Conservation (phyloP, 768 basidiomycete genomes). For the Lenzites betulinus region DNA sequence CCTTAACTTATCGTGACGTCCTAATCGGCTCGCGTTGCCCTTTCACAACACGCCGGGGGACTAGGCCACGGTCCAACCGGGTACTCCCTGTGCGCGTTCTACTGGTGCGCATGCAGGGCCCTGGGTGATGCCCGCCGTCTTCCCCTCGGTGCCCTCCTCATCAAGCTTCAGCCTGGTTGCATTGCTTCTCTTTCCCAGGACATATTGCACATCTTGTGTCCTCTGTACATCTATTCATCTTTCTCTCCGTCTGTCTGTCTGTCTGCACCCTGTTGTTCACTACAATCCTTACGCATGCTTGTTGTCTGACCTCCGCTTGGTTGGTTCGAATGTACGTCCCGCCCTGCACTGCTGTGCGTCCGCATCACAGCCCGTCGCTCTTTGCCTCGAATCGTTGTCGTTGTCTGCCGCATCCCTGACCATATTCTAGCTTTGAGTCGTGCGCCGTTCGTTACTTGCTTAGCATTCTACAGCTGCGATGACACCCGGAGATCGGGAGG, state of each 20-base stretch:
- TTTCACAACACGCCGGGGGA: neutral
- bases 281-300: neutral
- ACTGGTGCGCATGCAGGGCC: no score
- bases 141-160: neutral
- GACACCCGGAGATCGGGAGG: no score
- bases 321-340: neutral
- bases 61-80: no score
- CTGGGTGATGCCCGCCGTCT: neutral
- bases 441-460: neutral
- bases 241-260: neutral
- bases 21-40: slow-evolving; percentile 18
- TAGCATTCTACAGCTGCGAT: neutral
- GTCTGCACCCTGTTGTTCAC: neutral
- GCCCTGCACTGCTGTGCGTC: neutral
- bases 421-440: neutral
- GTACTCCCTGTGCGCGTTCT: no score
- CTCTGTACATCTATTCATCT: neutral
- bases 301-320: neutral
- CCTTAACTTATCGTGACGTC: slow-evolving; percentile 23
- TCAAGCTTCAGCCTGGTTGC: neutral
- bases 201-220: neutral
- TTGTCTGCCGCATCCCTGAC: neutral
- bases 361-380: neutral
- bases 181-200: neutral
- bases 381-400: neutral